Base-by-base conservation (phyloP, 2,329 filamentous ascomycete species). In the Cladosporium sp. region DNA sequence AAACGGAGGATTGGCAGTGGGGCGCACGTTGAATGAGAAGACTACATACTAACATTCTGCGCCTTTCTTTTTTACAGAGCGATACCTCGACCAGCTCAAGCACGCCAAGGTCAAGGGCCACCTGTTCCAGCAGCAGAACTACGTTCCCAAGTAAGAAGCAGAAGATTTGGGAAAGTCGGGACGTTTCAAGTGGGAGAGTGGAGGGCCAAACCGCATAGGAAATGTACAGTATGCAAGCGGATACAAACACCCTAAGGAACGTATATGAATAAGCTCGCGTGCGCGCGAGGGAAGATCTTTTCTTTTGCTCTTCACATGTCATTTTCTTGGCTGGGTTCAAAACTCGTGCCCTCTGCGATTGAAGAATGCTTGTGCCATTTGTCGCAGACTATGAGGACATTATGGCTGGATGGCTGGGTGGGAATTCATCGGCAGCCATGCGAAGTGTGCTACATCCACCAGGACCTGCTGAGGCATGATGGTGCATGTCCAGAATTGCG, bases 41-140 rank as follows among this genome's bases (percentile, higher is more conserved):
- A 34, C 30, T 8, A 37, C 25, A 36, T 17, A 42, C 39, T 43
- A 34, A 49, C 38, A 50, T 34, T 55, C 42, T 25, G 52, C 17
- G 59, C n/a, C 15, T 37, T 17, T 25, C 25, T 9, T 12, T 34
- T 34, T 8, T 8, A 28, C 72, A 92, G 89, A 92, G 74, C 85
- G 88, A 72, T 94, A 93, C 72, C 81, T 94, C 63, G 83, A 91
- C 75, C 79, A 93, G 66, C 78, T 94, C 67, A 88, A 88, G 77
- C 82, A 88, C 64, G 82, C 88, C 70, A 88, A 89, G 77, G 82
- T 93, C 73, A 88, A 85, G 78, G 90, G 90, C 60, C 90, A 89
- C 74, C 79, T 90, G 64, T 92, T 90, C 68, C 78, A 91, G 70
- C 89, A 92, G 77, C 86, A 89, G 72, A 91, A 92, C 78, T 90